Conservation (phyloP, 345 rosid species). For the Trapa bicornis region DNA sequence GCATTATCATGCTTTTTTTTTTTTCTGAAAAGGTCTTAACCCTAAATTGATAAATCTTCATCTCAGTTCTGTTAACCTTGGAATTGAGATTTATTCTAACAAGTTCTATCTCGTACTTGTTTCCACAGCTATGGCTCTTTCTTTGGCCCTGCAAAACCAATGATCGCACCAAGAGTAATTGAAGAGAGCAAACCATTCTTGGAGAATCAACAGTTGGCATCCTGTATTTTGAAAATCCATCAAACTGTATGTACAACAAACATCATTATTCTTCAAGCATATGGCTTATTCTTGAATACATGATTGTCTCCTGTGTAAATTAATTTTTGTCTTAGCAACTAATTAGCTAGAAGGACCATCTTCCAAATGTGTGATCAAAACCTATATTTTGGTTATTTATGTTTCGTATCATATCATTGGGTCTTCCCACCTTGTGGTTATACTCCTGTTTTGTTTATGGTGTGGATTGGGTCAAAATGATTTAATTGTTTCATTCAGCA, state of each 20-base stretch:
- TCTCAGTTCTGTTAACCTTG: neutral
- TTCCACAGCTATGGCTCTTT: constrained; percentile 78
- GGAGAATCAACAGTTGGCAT: constrained; percentile 50
- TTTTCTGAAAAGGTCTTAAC: neutral
- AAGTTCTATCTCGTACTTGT: neutral
- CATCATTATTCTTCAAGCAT: neutral
- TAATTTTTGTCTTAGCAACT: neutral
- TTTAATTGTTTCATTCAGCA: neutral
- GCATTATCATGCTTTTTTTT: neutral
- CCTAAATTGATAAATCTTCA: neutral
- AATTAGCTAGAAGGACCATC: neutral
- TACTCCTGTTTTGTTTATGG: neutral
- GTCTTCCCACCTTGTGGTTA: neutral
- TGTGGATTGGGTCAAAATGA: neutral
- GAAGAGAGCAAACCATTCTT: constrained; percentile 89
- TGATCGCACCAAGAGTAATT: constrained; percentile 81
- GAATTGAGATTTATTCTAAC: neutral
- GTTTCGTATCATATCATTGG: neutral
- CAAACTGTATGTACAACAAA: constrained; percentile 28
- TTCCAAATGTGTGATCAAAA: neutral
- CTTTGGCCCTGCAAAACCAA: constrained; percentile 89
- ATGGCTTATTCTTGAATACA: neutral
- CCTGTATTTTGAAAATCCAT: constrained; percentile 20
- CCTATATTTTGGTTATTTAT: neutral
- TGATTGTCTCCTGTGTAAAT: neutral